Percentiles rank a stretch among this genome's conserved stretches.
Evolutionary conservation across 495 filamentous ascomycete genomes (phyloP).

Genomic region (Podospora fimiseda): DNA sequence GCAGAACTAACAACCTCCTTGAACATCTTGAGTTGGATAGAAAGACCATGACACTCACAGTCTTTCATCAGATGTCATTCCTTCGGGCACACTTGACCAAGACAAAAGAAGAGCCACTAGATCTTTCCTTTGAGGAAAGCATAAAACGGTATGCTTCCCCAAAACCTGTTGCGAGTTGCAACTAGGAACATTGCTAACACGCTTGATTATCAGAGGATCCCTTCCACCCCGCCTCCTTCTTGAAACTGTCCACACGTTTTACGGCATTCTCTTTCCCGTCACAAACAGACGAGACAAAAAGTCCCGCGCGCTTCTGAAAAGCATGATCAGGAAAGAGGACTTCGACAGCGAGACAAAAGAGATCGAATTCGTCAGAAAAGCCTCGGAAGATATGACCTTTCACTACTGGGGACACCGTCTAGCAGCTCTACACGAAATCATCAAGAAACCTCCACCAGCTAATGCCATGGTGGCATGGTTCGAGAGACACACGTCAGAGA

Average conservation of each 20-base stretch:
- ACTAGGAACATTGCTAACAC: too few species aligned
- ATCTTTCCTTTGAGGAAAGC: constrained; percentile 12
- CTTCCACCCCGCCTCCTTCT: constrained; percentile 18
- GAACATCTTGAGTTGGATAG: constrained; percentile 19
- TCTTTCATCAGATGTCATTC: constrained; percentile 20
- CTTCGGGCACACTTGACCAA: constrained; percentile 14
- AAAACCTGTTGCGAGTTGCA: too few species aligned
- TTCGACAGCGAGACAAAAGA: constrained; percentile 3
- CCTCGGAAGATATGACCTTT: constrained; percentile 16
- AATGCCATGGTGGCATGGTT: constrained; percentile 7
- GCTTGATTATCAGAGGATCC: too few species aligned
- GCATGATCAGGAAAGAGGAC: constrained; percentile 1
- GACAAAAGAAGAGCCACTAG: constrained; percentile 6
- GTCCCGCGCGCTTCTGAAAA: constrained; percentile 11
- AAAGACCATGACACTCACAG: constrained; percentile 6
- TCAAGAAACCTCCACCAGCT: constrained; percentile 13
- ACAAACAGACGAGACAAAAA: constrained; percentile 5
- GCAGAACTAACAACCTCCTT: constrained; percentile 17
- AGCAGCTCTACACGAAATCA: constrained; percentile 9
- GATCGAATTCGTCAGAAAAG: constrained; percentile 3
- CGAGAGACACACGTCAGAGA: constrained; percentile 1
- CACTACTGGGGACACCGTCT: constrained; percentile 17
- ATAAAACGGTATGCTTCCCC: constrained; percentile 10
- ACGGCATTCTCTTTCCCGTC: constrained; percentile 18
- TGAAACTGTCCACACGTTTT: constrained; percentile 19